Percentiles rank a stretch among this genome's conserved stretches.
Evolutionary conservation across 2,329 filamentous ascomycete species (phyloP).

Genomic region (Thermoascus crustaceus): DNA sequence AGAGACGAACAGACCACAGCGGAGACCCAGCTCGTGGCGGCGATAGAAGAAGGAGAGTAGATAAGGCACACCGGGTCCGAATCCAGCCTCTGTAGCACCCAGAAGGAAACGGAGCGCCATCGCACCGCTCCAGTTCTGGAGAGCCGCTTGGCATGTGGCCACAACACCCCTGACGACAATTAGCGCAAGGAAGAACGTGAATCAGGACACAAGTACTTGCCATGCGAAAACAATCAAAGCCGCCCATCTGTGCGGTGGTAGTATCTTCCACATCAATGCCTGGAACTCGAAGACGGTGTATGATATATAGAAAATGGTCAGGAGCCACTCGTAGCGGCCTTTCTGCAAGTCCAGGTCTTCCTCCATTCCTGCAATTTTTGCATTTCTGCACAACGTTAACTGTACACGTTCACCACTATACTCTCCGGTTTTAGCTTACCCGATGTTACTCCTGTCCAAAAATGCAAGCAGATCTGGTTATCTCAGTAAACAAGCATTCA

Average conservation of each 20-base stretch:
- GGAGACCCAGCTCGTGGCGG: constrained; percentile 47
- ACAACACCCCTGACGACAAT: constrained; percentile 36
- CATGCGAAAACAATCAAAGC: constrained; percentile 35
- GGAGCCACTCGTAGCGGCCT: constrained; percentile 42
- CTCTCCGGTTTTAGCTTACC: no score
- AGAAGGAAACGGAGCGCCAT: constrained; percentile 45
- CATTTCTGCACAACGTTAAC: no score
- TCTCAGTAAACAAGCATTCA: constrained; percentile 4
- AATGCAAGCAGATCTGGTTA: constrained; percentile 38
- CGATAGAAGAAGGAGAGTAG: constrained; percentile 53
- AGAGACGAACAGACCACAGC: constrained; percentile 48
- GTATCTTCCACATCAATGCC: constrained; percentile 39
- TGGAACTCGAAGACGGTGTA: constrained; percentile 38
- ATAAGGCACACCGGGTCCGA: constrained; percentile 41
- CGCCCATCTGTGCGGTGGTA: constrained; percentile 36
- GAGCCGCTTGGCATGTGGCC: constrained; percentile 40
- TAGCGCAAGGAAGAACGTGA: constrained; percentile 9
- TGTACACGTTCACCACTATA: no score
- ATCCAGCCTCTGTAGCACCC: constrained; percentile 40
- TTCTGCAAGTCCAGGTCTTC: constrained; percentile 41
- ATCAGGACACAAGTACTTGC: constrained; percentile 20
- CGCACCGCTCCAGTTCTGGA: constrained; percentile 37
- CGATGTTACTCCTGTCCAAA: constrained; percentile 45
- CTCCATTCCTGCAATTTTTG: constrained; percentile 46
- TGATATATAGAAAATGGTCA: constrained; percentile 47